Evolutionary conservation across 352 stramenopile species (phyloP).

Genomic region (Globisporangium spiculum): DNA sequence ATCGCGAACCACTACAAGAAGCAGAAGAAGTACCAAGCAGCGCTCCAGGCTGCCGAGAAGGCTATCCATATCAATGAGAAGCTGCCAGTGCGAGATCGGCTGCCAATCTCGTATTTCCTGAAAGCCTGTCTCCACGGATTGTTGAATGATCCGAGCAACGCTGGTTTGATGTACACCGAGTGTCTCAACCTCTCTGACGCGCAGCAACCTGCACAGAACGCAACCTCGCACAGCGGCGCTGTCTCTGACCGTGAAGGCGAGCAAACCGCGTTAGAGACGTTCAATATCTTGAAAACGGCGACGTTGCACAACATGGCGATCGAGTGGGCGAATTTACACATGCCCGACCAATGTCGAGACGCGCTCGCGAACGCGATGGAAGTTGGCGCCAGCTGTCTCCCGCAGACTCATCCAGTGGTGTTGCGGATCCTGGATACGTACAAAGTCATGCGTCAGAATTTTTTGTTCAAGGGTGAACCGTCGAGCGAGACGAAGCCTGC

Average conservation of each 20-base stretch:
- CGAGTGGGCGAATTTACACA: conserved; percentile 63
- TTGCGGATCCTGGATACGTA: conserved; percentile 61
- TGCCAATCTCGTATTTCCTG: conserved; percentile 63
- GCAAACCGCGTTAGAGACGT: conserved; percentile 33
- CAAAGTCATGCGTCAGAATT: conserved; percentile 67
- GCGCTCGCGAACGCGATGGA: conserved; percentile 61
- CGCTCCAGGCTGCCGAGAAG: conserved; percentile 55
- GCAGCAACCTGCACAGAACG: conserved; percentile 20
- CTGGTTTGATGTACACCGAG: conserved; percentile 61
- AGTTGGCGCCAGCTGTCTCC: conserved; percentile 44
- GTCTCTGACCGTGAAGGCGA: not conserved
- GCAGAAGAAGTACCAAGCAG: conserved; percentile 69
- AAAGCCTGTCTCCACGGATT: conserved; percentile 58
- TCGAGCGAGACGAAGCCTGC: not conserved
- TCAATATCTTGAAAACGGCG: conserved; percentile 50
- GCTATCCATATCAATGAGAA: conserved; percentile 63
- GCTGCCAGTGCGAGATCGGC: conserved; percentile 40
- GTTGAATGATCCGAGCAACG: conserved; percentile 53
- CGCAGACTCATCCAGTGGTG: conserved; percentile 52
- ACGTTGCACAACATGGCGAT: conserved; percentile 72
- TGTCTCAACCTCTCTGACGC: conserved; percentile 41
- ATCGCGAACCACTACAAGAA: conserved; percentile 76
- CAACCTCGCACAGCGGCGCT: not conserved
- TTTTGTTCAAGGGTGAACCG: conserved; percentile 34
- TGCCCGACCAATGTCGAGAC: conserved; percentile 59